Evolutionary conservation across 176 grass and related monocot genomes (phyloP).

Genomic region (Paspalum vaginatum): DNA sequence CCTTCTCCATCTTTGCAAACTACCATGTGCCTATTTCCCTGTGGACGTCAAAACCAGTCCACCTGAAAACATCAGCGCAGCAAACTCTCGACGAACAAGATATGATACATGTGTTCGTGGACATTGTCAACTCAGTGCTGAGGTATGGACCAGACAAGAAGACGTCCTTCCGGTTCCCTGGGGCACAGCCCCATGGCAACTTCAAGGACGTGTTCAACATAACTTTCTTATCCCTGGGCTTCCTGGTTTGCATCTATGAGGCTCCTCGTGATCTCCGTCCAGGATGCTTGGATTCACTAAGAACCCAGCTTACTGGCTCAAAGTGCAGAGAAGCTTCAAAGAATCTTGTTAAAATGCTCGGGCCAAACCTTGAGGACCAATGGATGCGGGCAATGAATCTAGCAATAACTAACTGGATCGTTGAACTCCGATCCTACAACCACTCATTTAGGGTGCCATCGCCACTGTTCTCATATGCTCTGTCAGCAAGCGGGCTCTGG

Average conservation of each 20-base stretch:
- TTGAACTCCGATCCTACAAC: constrained; percentile 57
- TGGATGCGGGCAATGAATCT: constrained; percentile 90
- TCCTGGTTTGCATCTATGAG: constrained; percentile 87
- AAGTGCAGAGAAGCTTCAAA: constrained; percentile 64
- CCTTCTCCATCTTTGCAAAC: constrained; percentile 75
- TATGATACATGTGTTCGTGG: constrained; percentile 50
- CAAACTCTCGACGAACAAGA: constrained; percentile 58
- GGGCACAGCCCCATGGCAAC: constrained; percentile 48
- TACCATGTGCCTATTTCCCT: constrained; percentile 63
- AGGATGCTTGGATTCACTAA: constrained; percentile 64
- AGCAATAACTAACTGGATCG: constrained; percentile 80
- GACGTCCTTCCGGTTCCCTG: constrained; percentile 55
- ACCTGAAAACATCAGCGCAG: constrained; percentile 60
- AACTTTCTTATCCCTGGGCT: constrained; percentile 74
- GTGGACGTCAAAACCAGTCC: constrained; percentile 77
- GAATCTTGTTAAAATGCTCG: constrained; percentile 64
- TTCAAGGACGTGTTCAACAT: constrained; percentile 79
- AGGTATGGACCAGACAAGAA: constrained; percentile 55
- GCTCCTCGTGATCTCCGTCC: constrained; percentile 63
- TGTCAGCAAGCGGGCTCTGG: constrained; percentile 75
- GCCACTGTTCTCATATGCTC: constrained; percentile 66
- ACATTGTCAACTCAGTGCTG: constrained; percentile 70
- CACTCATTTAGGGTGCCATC: constrained; percentile 36
- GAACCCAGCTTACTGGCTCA: constrained; percentile 58
- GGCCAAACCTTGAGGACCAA: constrained; percentile 77